Evolutionary conservation across 2,329 filamentous ascomycete genomes (phyloP), one percentile per base, ranked within the genome.

Genomic region (Fusarium burgessii): DNA sequence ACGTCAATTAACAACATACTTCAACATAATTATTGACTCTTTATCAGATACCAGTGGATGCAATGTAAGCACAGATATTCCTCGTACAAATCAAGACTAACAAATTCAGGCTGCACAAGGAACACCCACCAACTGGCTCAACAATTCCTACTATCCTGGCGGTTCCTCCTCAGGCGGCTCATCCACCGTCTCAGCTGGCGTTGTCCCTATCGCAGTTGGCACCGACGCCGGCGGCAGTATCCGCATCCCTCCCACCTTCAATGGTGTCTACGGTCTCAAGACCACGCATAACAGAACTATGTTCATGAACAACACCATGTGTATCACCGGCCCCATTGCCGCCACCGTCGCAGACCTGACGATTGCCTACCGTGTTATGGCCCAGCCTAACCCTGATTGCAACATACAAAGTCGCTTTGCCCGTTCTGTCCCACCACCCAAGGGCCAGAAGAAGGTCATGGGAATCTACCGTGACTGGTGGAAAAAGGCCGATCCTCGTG

Each of bases 181-280:
- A 1, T 95, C 93, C 57, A 87, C 90, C 15, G 85, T 95, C 29
- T 87, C 87, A 23, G 87, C 89, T 11, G 93, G 93, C 4, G 81
- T 96, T 27, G 85, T 95, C 5, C 93, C 93, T n/a, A 89, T 94
- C 67, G 88, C 89, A 2, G 84, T 95, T 29, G 93, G 92, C 40
- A 91, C 90, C 9, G 93, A 95, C 74, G 91, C 92, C 3, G 92
- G 93, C 40, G 93, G 93, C 65, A 93, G 90, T 66, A 88, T 93
- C 61, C 90, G 93, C 41, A 88, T 96, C 40, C 93, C 93, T 0
- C 83, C 90, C 1, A 86, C 87, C 35, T 95, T 92, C 82, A 96
- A 93, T 78, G 93, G 93, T 51, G 81, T 93, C 25, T 97, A 92
- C 80, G 94, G 94, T 4, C 85, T 97, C 63, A 97, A 97, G 80